Evolutionary conservation across 257 asterid species (phyloP).

Genomic region (Penstemon newberryi): DNA sequence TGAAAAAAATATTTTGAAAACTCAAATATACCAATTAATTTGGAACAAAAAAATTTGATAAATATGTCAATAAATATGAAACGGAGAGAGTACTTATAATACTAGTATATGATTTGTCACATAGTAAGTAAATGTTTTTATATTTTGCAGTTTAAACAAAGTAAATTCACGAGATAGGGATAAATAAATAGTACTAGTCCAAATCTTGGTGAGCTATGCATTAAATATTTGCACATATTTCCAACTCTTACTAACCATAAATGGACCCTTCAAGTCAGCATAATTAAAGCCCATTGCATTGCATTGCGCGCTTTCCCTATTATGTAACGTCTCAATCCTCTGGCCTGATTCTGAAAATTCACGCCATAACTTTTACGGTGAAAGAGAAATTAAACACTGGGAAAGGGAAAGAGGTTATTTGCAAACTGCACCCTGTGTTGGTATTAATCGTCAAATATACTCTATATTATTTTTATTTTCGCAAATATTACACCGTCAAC

Average conservation of each 20-base stretch:
- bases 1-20: too few species aligned
- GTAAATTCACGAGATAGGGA: conserved; percentile 20
- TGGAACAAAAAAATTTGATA: too few species aligned
- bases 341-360: conserved; percentile 6
- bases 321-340: conserved; percentile 25
- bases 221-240: conserved; percentile 19
- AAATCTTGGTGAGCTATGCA: conserved; percentile 28
- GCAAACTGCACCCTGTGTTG: too few species aligned
- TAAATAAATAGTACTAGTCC: background rate
- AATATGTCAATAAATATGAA: too few species aligned
- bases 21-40: too few species aligned
- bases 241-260: conserved; percentile 25
- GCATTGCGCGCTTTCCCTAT: conserved; percentile 12
- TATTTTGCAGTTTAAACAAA: background rate
- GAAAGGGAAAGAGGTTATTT: background rate
- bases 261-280: conserved; percentile 24
- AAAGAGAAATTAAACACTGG: background rate
- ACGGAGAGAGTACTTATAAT: too few species aligned
- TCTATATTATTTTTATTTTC: too few species aligned
- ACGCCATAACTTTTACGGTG: too few species aligned
- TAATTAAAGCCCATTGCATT: conserved; percentile 27
- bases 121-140: too few species aligned
- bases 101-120: too few species aligned
- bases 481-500: too few species aligned
- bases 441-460: too few species aligned